Evolutionary conservation across 768 basidiomycete species (phyloP), one percentile per base, ranked within the genome.

Genomic region (Hemileccinum impolitum): DNA sequence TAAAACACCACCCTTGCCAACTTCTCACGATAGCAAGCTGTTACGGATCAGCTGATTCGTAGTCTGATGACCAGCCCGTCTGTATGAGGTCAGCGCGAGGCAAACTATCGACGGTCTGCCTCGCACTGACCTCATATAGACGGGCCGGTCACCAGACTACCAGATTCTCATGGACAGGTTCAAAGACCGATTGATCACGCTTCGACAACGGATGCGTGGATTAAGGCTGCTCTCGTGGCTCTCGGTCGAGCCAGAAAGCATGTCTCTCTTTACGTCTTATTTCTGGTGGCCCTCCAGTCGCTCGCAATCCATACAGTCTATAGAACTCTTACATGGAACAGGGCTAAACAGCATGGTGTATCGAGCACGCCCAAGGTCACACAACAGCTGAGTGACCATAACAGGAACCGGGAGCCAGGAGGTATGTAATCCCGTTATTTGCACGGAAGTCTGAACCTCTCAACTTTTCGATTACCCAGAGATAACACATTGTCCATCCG

Each of bases 381-480:
- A 14, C 25, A 25, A 19, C 45, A 45, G 31, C 48, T n/a, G 19
- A 48, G 25, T 13, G 45, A 50, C 5, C 23, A 23, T 6, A 65
- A 69, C 23, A 58, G 38, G 48, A 47, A 56, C 30, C 52, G 67
- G 7, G 56, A 60, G 45, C 46, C 21, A 39, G 68, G 69, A 51
- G 62, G 70, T 62, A 47, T 18, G 47, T 40, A 5, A 13, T 5
- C 14, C 14, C 41, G 18, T 34, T 34, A 6, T 15, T 23, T 3
- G 6, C 23, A 23, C 6, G 23, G 6, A 23, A 37, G 84, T 73
- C 55, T 85, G 84, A 84, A 69, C 52, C 1, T 76, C 83, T 26
- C 69, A 72, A 13, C 30, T 56, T 12, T 87, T 84, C 53, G 54
- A 61, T 6, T 86, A 81, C 57, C 85, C 85, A 1, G 47, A 62